A percentile compares a stretch with the other conserved stretches of the same genome.
Conservation (phyloP, 176 grass and related monocot genomes). For the Carex scoparia region DNA sequence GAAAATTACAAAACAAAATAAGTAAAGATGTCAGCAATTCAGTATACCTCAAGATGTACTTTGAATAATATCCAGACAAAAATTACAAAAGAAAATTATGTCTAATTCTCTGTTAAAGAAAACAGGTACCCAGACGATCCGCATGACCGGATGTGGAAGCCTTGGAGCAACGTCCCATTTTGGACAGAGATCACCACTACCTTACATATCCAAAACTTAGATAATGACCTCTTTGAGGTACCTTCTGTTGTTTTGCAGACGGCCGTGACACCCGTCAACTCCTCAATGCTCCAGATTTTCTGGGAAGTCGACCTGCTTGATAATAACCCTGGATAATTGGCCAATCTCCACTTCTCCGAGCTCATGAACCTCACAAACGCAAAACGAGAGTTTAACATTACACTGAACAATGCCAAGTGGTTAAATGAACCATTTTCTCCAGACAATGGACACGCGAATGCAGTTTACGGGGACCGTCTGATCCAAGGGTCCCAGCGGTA, state of each 20-base stretch:
- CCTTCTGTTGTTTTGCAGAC: slow-evolving; percentile 30
- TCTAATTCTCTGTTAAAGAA: background rate
- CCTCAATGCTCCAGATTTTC: slow-evolving; percentile 16
- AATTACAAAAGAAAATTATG: background rate
- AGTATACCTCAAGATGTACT: background rate
- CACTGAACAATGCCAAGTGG: background rate
- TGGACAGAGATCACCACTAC: slow-evolving; percentile 30
- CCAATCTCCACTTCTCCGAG: slow-evolving; percentile 13
- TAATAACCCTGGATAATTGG: background rate
- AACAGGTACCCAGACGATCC: slow-evolving; percentile 31
- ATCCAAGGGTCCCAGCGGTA: background rate
- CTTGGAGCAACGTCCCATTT: slow-evolving; percentile 21
- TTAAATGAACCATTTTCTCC: background rate
- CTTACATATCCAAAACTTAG: background rate
- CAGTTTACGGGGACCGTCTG: background rate
- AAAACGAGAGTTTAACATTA: slow-evolving; percentile 11
- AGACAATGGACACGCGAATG: background rate
- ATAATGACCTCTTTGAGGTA: slow-evolving; percentile 2
- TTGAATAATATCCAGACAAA: background rate
- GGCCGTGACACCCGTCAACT: slow-evolving; percentile 18
- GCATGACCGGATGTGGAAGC: slow-evolving; percentile 26
- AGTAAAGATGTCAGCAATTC: no score
- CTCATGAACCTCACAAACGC: background rate
- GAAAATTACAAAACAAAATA: background rate
- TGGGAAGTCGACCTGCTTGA: background rate